phyloP scores from a whole-genome alignment of 2,329 filamentous ascomycete genomes.

The Talaromyces sp. region DNA sequence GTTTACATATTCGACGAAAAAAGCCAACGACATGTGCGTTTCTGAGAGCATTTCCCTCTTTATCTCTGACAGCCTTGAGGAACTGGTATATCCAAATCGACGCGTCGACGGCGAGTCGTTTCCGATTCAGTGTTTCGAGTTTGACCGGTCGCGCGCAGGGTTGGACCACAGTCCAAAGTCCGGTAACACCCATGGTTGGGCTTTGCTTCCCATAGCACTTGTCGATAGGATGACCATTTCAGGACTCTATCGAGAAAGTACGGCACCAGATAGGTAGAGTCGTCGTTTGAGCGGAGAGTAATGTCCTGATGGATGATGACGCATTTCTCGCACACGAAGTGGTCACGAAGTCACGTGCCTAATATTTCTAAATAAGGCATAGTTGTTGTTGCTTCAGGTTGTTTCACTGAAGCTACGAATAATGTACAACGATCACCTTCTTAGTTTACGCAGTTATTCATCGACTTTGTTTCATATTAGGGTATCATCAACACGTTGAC shows the following conservation, averaged over 20 bases:
- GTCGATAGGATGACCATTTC: neutral
- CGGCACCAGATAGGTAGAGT: too few relatives aligned
- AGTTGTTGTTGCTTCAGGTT: neutral
- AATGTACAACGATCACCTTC: too few relatives aligned
- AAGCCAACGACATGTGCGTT: conserved; percentile 97
- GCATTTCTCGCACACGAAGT: conserved; percentile 4
- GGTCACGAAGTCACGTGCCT: conserved; percentile 12
- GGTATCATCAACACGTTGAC: neutral
- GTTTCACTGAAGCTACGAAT: too few relatives aligned
- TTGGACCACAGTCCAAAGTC: conserved; percentile 93
- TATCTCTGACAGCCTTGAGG: conserved; percentile 95
- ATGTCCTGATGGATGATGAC: neutral
- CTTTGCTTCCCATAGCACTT: neutral
- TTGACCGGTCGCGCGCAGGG: conserved; percentile 94
- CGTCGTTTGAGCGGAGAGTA: neutral
- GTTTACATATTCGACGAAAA: conserved; percentile 96
- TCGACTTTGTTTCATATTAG: neutral
- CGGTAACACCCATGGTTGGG: conserved; percentile 82
- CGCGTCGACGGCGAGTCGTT: conserved; percentile 92
- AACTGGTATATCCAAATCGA: conserved; percentile 99
- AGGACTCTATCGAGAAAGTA: neutral
- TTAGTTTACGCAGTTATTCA: too few relatives aligned
- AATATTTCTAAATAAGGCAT: neutral
- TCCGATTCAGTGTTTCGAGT: conserved; percentile 91
- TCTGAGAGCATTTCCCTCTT: conserved; percentile 91